Evolutionary conservation across 2,329 filamentous ascomycete genomes (phyloP), one percentile per base, ranked within the genome.

Genomic region (Talaromyces rugulosus): DNA sequence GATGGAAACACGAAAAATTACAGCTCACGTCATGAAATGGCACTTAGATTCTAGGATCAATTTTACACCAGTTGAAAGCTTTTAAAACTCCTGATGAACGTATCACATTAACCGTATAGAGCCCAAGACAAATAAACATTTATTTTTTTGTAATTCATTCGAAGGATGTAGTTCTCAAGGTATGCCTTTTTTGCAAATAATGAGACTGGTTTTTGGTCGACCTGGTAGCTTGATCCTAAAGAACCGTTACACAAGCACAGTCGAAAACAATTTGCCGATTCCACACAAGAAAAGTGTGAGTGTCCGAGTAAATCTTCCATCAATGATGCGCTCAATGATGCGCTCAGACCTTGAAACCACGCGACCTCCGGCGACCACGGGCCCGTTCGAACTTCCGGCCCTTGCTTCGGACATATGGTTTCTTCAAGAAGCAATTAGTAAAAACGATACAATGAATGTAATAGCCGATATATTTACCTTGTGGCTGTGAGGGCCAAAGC

Each of bases 351-450:
- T 99, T 99, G 93, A 99, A 99, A 87, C 96, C 95, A 78, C 91
- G 88, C 76, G 93, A 98, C 81, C 92, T 87, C 89, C 95, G 96
- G 84, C 95, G 93, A 83, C 95, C 96, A 95, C 95, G 93, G 77
- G 93, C 95, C 77, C 88, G 87, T 89, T 99, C 96, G 86, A 99
- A 99, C 87, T 99, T 99, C 84, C 95, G 90, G 78, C 96, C 96
- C 91, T 99, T 99, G 86, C 92, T 96, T 83, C 92, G 87, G 77
- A 99, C 87, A 74, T 96, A 91, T 72, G 94, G 94, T 88, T 97
- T 98, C 94, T 95, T 70, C 65, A 47, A 14, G 16, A 27, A 7
- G 30, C n/a, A 23, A 31, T 62, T 59, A 62, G 42, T 7, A 51
- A 34, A 31, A 9, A 14, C 12, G 12, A 9, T 53, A 53, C 6